These are phyloP conservation scores for Trametes gibbosa DNA, from an alignment of 768 basidiomycete genomes.

Conservation along the genomic window DNA sequence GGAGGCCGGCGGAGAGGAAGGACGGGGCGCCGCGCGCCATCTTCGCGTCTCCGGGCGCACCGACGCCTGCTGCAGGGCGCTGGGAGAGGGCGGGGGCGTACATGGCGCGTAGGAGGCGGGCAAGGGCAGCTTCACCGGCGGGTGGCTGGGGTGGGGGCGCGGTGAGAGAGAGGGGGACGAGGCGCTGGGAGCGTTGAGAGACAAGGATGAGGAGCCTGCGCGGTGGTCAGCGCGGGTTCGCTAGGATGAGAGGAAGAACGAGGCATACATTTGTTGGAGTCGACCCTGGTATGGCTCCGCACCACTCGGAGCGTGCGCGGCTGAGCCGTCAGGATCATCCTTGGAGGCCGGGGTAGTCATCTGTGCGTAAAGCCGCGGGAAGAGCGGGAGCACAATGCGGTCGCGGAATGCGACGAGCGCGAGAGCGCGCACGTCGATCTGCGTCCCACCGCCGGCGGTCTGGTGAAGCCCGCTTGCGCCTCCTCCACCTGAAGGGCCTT, in stretches of 20 bases:
- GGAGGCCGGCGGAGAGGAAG: slow-evolving; percentile 70
- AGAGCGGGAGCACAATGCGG: slow-evolving; percentile 68
- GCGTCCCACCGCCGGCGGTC: slow-evolving; percentile 35
- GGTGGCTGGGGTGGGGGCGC: slow-evolving; percentile 51
- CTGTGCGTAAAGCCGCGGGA: slow-evolving; percentile 51
- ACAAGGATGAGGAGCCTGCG: slow-evolving; percentile 71
- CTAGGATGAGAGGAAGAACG: background rate
- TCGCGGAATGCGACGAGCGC: slow-evolving; percentile 80
- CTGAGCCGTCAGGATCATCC: slow-evolving; percentile 28
- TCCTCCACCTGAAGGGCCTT: slow-evolving; percentile 40
- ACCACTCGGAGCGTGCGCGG: slow-evolving; percentile 53
- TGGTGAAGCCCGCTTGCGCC: slow-evolving; percentile 32
- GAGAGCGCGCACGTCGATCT: slow-evolving; percentile 80
- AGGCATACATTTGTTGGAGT: slow-evolving; percentile 73
- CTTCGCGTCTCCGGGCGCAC: slow-evolving; percentile 17
- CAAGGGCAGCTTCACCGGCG: slow-evolving; percentile 64
- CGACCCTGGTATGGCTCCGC: slow-evolving; percentile 63
- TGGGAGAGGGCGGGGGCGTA: slow-evolving; percentile 43
- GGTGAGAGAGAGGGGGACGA: slow-evolving; percentile 59
- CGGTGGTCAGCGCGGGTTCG: background rate
- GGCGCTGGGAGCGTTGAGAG: slow-evolving; percentile 62
- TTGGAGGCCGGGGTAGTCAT: slow-evolving; percentile 41
- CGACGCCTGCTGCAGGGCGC: slow-evolving; percentile 13
- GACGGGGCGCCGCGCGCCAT: slow-evolving; percentile 41
- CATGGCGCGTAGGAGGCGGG: slow-evolving; percentile 61